These are phyloP conservation scores for Vachellia pachyceras DNA, from an alignment of 306 rosid species.

Conservation along the genomic window DNA sequence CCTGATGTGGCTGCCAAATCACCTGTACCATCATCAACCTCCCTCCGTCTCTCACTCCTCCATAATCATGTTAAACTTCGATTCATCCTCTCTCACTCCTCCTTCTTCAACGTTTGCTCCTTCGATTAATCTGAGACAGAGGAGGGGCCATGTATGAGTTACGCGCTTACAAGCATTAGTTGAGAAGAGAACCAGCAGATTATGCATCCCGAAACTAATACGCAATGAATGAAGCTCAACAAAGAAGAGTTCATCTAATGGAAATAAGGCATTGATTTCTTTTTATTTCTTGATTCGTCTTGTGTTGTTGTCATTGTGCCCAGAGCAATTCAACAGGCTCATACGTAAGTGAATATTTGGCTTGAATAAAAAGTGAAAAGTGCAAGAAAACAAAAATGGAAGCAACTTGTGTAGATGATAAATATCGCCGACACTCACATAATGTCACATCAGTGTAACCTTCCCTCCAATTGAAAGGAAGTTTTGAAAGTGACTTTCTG, in stretches of 20 bases:
- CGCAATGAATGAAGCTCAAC: not conserved
- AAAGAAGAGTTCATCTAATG: not conserved
- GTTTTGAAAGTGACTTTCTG: constrained; percentile 60
- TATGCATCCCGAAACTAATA: too few relatives aligned
- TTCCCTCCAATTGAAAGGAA: constrained; percentile 83
- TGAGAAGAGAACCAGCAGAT: constrained; percentile 5
- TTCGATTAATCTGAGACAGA: constrained; percentile 66
- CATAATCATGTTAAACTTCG: too few relatives aligned
- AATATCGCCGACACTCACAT: too few relatives aligned
- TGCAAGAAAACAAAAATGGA: too few relatives aligned
- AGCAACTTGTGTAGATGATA: not conserved
- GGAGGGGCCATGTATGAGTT: constrained; percentile 39
- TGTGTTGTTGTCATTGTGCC: not conserved
- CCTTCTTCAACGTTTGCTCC: too few relatives aligned
- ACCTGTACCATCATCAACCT: too few relatives aligned
- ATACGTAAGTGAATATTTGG: not conserved
- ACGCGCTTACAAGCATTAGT: constrained; percentile 25
- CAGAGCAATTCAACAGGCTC: not conserved
- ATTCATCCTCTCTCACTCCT: too few relatives aligned
- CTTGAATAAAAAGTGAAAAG: not conserved
- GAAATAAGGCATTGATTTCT: too few relatives aligned
- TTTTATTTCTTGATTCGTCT: too few relatives aligned
- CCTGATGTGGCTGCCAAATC: too few relatives aligned
- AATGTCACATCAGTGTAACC: too few relatives aligned
- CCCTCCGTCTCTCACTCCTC: too few relatives aligned